Base-by-base conservation (phyloP, 2,329 filamentous ascomycete species). In the Trichoderma atroviride region DNA sequence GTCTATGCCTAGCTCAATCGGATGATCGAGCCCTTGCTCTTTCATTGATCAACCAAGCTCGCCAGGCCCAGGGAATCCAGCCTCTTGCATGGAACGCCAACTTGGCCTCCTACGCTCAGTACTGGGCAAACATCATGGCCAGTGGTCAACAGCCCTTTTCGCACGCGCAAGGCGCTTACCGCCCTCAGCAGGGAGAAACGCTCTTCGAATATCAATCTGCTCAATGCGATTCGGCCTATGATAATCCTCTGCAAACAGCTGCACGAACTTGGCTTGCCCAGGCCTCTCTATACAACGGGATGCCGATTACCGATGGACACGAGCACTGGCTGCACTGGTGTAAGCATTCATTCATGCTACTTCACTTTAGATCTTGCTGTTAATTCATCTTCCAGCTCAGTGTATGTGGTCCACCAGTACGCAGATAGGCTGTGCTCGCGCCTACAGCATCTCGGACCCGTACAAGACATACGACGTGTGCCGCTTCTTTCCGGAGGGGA, bases 291-390 rank as follows among this genome's bases (percentile, higher is more conserved):
- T 81, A 78, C 66, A 71, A 74, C 31, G 75, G 75, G 19, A 74
- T 76, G 69, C 75, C 78, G 56, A 74, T 80, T 53, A 73, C 71
- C 16, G 76, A 75, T 7, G 78, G 78, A 7, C 73, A 76, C 16
- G 79, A 79, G 69, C 74, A 73, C 3, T 80, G 78, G 78, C 74
- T 79, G 29, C 79, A 81, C 52, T 80, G 78, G 78, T 78, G 79
- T 80, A 75, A 70, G 76, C 73, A 11, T 40, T 29, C 16, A 29
- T 29, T 16, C 3, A 29, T 31, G 33, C 31, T 47, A 24, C 43
- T 50, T 37, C 31, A 16, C 11, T 14, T 35, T 35, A 5, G 33
- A 33, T 22, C 2, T 56, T 9, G 24, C n/a, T 57, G 10, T 37
- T 62, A 19, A 68, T 13, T 5, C 29, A 29, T 37, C 50, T 47